phyloP scores from a whole-genome alignment of 345 rosid genomes.

The Xanthoceras sorbifolium region DNA sequence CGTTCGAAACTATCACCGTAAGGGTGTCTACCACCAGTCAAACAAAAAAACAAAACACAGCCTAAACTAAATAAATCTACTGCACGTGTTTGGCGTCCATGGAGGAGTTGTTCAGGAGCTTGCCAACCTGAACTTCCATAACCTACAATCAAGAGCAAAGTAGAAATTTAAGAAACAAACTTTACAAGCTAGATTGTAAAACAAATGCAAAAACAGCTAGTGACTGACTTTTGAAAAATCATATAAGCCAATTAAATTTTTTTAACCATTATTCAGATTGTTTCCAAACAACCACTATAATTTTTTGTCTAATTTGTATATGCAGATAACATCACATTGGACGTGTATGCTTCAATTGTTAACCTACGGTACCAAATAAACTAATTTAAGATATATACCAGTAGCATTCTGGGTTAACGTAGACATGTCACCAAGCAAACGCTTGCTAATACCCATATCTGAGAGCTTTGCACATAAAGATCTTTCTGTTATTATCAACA shows the following conservation, averaged over 20 bases:
- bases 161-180: background rate
- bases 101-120: slow-evolving; percentile 79
- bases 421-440: slow-evolving; percentile 57
- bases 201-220: background rate
- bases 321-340: background rate
- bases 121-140: slow-evolving; percentile 91
- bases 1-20: slow-evolving; percentile 71
- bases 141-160: slow-evolving; percentile 39
- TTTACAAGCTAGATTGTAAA: background rate
- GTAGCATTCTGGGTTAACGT: slow-evolving; percentile 64
- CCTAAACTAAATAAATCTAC: slow-evolving; percentile 78
- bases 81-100: slow-evolving; percentile 73
- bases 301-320: background rate
- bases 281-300: background rate
- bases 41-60: slow-evolving; percentile 73
- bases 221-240: background rate
- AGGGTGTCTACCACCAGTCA: slow-evolving; percentile 77
- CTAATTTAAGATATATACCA: slow-evolving; percentile 38
- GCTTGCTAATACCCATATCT: slow-evolving; percentile 87
- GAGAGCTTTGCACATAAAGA: slow-evolving; percentile 70
- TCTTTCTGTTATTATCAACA: slow-evolving; percentile 60
- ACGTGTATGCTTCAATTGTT: background rate
- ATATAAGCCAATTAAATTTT: background rate
- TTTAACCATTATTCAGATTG: too few relatives aligned
- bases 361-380: background rate